Evolutionary conservation across 345 rosid genomes (phyloP), one percentile per base, ranked within the genome.

Genomic region (Brassica rapa): DNA sequence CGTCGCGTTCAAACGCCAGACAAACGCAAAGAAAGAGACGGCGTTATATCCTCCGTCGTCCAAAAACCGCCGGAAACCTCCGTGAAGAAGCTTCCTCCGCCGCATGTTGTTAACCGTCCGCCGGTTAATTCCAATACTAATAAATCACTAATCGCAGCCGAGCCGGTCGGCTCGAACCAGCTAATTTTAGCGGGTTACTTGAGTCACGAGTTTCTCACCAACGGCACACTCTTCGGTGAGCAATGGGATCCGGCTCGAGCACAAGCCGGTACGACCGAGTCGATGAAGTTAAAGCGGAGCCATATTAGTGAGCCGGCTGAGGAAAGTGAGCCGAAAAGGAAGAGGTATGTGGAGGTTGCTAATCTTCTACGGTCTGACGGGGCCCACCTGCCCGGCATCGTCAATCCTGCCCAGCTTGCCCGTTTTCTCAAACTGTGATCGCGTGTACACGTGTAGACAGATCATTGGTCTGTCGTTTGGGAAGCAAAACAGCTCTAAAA

Each of bases 351-450:
- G 71, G 97, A 91, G 64, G 88, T 91, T 57, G 89, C 96, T 12
- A 74, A 82, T 73, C 82, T 94, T 86, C 72, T 91, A 70, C 88
- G 87, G 85, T 51, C 74, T 19, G 89, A 81, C 5, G 94, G 93
- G 86, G 81, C 86, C 88, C 87, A 89, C 80, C 12, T 94, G 32
- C 86, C 90, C 3, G 92, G 90, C 33, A 85, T 94, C 70, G 85
- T 90, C 65, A 49, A 93, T 84, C 98, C 98, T 35, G 87, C 89
- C 73, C 94, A 90, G 80, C 93, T 93, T 71, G 91, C 87, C 67
- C 87, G 86, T 43, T 84, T 86, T 72, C 39, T 91, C 33, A 87
- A 84, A 63, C 81, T 85, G 82, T 88, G 88, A 89, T 41, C 70
- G 72, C 62, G 12, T 33, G 6, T 6, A 57, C 78, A 85, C 87